Evolutionary conservation across 176 grass and related monocot species (phyloP), one percentile per base, ranked within the genome.

Genomic region (Thinopyrum elongatum): DNA sequence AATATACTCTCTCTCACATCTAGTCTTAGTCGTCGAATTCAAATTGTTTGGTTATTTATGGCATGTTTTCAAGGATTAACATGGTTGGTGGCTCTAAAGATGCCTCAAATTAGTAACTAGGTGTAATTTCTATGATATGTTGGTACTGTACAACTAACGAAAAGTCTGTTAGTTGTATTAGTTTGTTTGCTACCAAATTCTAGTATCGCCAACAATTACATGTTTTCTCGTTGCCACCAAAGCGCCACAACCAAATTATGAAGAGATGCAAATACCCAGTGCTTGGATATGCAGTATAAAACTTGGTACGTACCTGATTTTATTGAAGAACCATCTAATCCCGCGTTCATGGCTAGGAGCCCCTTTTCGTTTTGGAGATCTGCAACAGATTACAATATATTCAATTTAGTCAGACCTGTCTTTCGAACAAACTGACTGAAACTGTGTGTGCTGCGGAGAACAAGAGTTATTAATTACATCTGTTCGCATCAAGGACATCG

Each of bases 361-460:
- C 68, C 27, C 3, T 19, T 59, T 38, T 59, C 47, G 16, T 76
- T 26, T 17, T 28, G 67, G 44, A 21, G 13, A 46, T 63, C 83
- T 89, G 88, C 60, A 46, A 72, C 3, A 85, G n/a, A 84, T 57
- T 64, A 14, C 67, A 59, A 21, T 19, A 49, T 49, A 47, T 47
- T 35, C 4, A 23, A 36, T 38, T 19, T n/a, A 64, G 23, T 7
- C 14, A 67, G 64, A 25, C 13, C 11, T 42, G 39, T 11, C 10
- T 3, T 42, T 3, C 39, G 44, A 23, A 70, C 46, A 36, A 5
- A 3, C 13, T 57, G 16, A 70, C 17, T 82, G 51, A 70, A 55
- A 30, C 4, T 58, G 66, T 51, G 7, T 2, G 1, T 28, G 38
- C 16, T 39, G 65, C 46, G 57, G 47, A 82, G 16, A 44, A 3